Percentiles rank a stretch among this genome's conserved stretches.
phyloP scores from a whole-genome alignment of 768 basidiomycete genomes.

The Hypsizygus marmoreus region DNA sequence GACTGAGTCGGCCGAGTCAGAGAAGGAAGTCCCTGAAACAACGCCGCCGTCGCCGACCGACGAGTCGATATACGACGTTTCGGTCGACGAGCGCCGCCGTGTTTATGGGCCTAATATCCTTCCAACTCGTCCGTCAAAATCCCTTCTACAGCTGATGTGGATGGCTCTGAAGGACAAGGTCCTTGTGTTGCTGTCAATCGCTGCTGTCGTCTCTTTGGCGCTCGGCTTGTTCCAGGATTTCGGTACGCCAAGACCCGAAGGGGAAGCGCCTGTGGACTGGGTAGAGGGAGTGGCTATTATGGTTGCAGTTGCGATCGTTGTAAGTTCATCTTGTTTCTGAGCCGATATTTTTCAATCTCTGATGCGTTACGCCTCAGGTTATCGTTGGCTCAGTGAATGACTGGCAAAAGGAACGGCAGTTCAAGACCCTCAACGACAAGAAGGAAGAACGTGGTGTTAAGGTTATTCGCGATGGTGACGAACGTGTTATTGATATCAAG shows the following conservation, averaged over 20 bases:
- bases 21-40: slow-evolving; percentile 40
- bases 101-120: slow-evolving; percentile 80
- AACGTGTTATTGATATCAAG: slow-evolving; percentile 80
- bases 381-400: slow-evolving; percentile 94
- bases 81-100: slow-evolving; percentile 59
- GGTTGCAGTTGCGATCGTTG: slow-evolving; percentile 74
- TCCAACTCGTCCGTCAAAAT: slow-evolving; percentile 69
- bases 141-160: slow-evolving; percentile 79
- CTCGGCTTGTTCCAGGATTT: slow-evolving; percentile 95
- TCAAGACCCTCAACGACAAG: slow-evolving; percentile 87
- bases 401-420: slow-evolving; percentile 98
- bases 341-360: slow-evolving; percentile 9
- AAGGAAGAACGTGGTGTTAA: slow-evolving; percentile 94
- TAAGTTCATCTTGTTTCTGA: slow-evolving; percentile 32
- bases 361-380: slow-evolving; percentile 48
- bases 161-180: slow-evolving; percentile 89
- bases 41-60: slow-evolving; percentile 12
- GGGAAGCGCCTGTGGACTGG: slow-evolving; percentile 89
- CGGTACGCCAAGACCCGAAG: slow-evolving; percentile 60
- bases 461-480: slow-evolving; percentile 71
- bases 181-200: slow-evolving; percentile 84
- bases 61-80: slow-evolving; percentile 39
- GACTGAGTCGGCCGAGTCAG: slow-evolving; percentile 34
- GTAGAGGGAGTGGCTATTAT: slow-evolving; percentile 91
- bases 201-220: slow-evolving; percentile 90